Conservation (phyloP, 164 flowering plant genomes). For the Sextonia rubra region DNA sequence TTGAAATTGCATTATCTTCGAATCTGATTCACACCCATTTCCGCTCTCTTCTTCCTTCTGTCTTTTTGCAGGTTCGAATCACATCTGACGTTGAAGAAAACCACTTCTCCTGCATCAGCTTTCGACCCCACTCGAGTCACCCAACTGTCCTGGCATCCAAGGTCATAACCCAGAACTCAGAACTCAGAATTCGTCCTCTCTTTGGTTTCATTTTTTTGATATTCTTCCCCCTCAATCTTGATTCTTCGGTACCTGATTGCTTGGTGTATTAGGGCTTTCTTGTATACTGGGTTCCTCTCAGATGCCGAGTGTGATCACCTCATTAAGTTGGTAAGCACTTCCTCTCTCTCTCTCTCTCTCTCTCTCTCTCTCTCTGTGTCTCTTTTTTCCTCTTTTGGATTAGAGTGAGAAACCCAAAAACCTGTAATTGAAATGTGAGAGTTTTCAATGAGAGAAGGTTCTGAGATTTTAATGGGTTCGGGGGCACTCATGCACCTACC, state of each 20-base stretch:
- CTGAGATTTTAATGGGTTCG: too few species aligned
- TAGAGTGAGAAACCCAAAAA: neutral
- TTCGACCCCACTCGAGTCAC: conserved; percentile 80
- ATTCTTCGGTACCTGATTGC: conserved; percentile 5
- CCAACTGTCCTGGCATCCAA: conserved; percentile 79
- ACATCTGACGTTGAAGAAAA: conserved; percentile 28
- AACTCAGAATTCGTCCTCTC: neutral
- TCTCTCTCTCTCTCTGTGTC: neutral
- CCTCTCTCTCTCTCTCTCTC: neutral
- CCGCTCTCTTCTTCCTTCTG: neutral
- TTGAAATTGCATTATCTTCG: neutral
- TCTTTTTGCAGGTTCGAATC: conserved; percentile 24
- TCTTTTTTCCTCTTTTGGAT: neutral
- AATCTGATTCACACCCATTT: neutral
- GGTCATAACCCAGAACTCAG: conserved; percentile 25
- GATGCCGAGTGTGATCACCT: conserved; percentile 90
- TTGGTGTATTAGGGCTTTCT: conserved; percentile 58
- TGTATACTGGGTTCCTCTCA: conserved; percentile 59
- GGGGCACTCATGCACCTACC: too few species aligned
- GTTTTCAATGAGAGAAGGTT: too few species aligned
- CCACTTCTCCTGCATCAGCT: conserved; percentile 11
- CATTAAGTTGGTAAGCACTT: conserved; percentile 45
- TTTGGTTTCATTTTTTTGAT: neutral
- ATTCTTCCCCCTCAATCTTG: neutral
- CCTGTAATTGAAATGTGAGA: too few species aligned